These are phyloP conservation scores for Canariomyces notabilis DNA, from an alignment of 2,329 filamentous ascomycete genomes.

Conservation along the genomic window DNA sequence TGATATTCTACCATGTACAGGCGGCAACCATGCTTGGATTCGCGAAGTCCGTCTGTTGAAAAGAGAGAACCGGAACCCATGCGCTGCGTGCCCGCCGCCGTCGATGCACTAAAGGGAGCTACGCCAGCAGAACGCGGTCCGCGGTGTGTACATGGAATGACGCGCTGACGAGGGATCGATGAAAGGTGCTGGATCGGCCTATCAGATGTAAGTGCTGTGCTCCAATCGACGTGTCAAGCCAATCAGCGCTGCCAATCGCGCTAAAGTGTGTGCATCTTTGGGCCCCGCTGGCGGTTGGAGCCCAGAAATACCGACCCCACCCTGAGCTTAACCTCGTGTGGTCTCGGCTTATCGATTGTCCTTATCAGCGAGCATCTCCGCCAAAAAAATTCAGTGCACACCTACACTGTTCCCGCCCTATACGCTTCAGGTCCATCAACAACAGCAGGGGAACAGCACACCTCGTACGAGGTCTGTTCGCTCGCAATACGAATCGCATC, in stretches of 20 bases:
- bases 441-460: background rate
- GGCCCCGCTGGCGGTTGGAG: background rate
- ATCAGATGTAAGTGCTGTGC: slow-evolving; percentile 8
- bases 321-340: background rate
- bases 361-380: slow-evolving; percentile 20
- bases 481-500: slow-evolving; percentile 5
- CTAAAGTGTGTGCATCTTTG: slow-evolving; percentile 3
- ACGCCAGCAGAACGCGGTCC: slow-evolving; percentile 22
- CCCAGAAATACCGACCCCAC: slow-evolving; percentile 4
- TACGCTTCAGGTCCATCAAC: slow-evolving; percentile 3
- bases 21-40: background rate
- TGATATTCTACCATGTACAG: background rate
- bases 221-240: slow-evolving; percentile 17
- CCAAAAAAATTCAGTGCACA: slow-evolving; percentile 21
- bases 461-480: slow-evolving; percentile 3
- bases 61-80: background rate
- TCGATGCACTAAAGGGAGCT: slow-evolving; percentile 1
- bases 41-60: background rate
- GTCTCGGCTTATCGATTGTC: slow-evolving; percentile 24
- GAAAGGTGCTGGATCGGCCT: slow-evolving; percentile 13
- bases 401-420: background rate
- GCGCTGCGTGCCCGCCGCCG: background rate
- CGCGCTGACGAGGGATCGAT: slow-evolving; percentile 15
- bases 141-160: slow-evolving; percentile 22
- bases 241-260: slow-evolving; percentile 20